phyloP scores from a whole-genome alignment of 1,284 basidiomycete genomes.

The Xerocomus amazonicus region DNA sequence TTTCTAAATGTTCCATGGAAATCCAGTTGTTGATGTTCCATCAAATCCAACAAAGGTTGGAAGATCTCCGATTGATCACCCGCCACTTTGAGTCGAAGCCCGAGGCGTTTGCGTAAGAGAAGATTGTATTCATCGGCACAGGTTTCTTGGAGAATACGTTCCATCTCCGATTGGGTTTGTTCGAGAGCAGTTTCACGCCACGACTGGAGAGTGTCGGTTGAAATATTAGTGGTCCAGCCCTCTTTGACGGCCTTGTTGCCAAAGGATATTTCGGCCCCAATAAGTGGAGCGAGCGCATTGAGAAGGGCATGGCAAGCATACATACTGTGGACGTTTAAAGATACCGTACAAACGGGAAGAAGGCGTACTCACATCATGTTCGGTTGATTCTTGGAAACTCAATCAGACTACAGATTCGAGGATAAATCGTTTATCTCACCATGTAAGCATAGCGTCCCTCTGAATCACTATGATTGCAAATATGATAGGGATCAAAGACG shows the following conservation, averaged over 20 bases:
- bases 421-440: slow-evolving; percentile 37
- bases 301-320: slow-evolving; percentile 79
- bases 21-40: slow-evolving; percentile 72
- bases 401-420: slow-evolving; percentile 5
- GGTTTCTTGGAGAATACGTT: slow-evolving; percentile 51
- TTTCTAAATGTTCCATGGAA: slow-evolving; percentile 80
- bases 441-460: slow-evolving; percentile 85
- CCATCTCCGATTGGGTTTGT: slow-evolving; percentile 55
- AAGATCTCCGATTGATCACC: slow-evolving; percentile 61
- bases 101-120: slow-evolving; percentile 78
- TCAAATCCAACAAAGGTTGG: slow-evolving; percentile 63
- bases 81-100: slow-evolving; percentile 50
- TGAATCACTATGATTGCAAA: slow-evolving; percentile 93
- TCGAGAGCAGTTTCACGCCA: slow-evolving; percentile 61
- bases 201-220: slow-evolving; percentile 51
- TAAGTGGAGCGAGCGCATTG: slow-evolving; percentile 71
- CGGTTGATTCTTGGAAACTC: slow-evolving; percentile 43
- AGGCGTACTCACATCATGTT: slow-evolving; percentile 49
- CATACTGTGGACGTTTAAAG: slow-evolving; percentile 41
- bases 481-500: slow-evolving; percentile 77
- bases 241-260: slow-evolving; percentile 49
- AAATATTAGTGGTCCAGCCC: slow-evolving; percentile 62
- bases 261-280: slow-evolving; percentile 70
- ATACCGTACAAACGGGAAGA: neutral
- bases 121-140: slow-evolving; percentile 58